phyloP scores from a whole-genome alignment of 2,329 filamentous ascomycete genomes.

The Verticillium isaacii region DNA sequence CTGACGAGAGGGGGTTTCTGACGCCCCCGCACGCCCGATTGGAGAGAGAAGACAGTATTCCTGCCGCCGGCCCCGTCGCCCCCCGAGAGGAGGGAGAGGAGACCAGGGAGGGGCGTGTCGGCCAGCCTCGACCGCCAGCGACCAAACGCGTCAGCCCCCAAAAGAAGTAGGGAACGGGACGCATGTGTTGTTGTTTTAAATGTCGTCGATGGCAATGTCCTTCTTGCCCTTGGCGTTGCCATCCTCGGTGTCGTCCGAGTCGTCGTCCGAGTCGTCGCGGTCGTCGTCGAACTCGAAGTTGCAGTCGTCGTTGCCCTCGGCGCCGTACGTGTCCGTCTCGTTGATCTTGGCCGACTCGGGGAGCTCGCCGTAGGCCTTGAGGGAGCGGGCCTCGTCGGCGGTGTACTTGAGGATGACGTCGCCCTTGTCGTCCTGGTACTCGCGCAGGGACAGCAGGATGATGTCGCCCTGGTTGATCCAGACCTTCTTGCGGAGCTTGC shows the following conservation, averaged over 20 bases:
- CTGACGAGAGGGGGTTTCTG: constrained; percentile 5
- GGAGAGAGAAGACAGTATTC: constrained; percentile 61
- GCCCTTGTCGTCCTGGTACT: constrained; percentile 93
- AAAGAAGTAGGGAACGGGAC: constrained; percentile 1
- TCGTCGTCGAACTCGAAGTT: constrained; percentile 99
- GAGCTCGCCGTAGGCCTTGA: constrained; percentile 96
- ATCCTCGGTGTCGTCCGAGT: constrained; percentile 47
- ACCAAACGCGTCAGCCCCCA: too few species aligned
- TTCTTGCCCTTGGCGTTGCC: constrained; percentile 57
- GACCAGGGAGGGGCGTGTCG: constrained; percentile 8
- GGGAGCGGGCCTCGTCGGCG: constrained; percentile 87
- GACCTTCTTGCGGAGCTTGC: constrained; percentile 99
- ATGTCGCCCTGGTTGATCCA: constrained; percentile 99
- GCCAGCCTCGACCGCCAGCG: constrained; percentile 2
- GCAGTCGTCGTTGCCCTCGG: constrained; percentile 89
- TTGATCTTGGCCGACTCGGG: constrained; percentile 99
- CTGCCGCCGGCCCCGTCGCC: constrained; percentile 6
- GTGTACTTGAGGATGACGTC: constrained; percentile 97
- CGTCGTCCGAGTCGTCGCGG: constrained; percentile 55
- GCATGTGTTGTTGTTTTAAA: constrained; percentile 47
- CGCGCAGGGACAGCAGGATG: constrained; percentile 79
- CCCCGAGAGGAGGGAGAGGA: not conserved
- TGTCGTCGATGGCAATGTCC: constrained; percentile 94
- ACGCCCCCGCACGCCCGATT: constrained; percentile 21
- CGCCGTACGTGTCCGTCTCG: constrained; percentile 92